Base-by-base conservation (phyloP, 371 early-diverging fungal genomes). In the Thermomucor indicae-seudaticae region DNA sequence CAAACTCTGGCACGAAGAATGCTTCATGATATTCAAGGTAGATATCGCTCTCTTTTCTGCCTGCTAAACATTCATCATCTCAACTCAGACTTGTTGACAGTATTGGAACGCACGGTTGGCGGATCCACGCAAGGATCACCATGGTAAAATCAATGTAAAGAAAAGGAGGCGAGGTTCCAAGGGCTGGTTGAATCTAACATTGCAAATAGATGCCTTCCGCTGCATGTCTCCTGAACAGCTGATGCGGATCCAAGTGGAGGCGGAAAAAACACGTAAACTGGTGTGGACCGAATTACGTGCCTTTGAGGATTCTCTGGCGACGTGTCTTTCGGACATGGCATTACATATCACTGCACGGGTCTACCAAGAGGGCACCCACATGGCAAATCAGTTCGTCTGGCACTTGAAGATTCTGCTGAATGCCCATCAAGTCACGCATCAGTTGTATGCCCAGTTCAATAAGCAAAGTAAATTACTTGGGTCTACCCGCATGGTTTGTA, bases 1-100 rank as follows among this genome's bases (percentile, higher is more conserved):
- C 42, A 83, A 82, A 47, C 85, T 85, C 32, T 97, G 96, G 93
- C 98, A 97, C 67, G 95, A 96, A 11, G 93, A 95, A 64, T 97
- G 98, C 65, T 97, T 95, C 66, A 95, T 95, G 92, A 93, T 97
- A 40, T 88, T 91, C 72, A 94, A 89, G 70, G 73, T 72, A 69
- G 12, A 32, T 27, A 7, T 0, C 0, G 29, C 3, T 14, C 12
- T 28, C 14, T 28, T 28, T 45, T 45, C 17, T 29, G 52, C 12
- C 1, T n/a, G 3, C 40, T 12, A 49, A 11, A 20, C 14, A 32
- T 47, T 47, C n/a, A n/a, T n/a, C n/a, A n/a, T n/a, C n/a, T n/a
- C n/a, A n/a, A n/a, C n/a, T n/a, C n/a, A n/a, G n/a, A 34, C 30
- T 37, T 30, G 20, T 27, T 19, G 27, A 49, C 28, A 57, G 58